phyloP scores from a whole-genome alignment of 352 stramenopile genomes.

The Globisporangium acanthophoron region DNA sequence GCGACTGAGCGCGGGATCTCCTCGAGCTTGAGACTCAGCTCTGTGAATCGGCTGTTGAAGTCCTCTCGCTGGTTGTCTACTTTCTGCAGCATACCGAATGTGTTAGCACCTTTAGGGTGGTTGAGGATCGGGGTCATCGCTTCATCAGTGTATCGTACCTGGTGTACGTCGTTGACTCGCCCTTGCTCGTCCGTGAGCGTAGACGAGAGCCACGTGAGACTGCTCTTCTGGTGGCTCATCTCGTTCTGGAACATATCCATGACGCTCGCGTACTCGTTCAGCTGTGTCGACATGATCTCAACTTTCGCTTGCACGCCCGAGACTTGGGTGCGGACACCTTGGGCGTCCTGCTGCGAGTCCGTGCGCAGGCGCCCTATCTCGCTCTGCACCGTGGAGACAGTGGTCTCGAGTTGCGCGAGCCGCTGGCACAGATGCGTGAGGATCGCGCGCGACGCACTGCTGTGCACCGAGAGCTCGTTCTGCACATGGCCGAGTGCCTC shows the following conservation, averaged over 20 bases:
- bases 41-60: slow-evolving; percentile 50
- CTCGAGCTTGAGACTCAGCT: slow-evolving; percentile 59
- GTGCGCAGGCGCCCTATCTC: slow-evolving; percentile 31
- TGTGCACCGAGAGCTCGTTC: slow-evolving; percentile 43
- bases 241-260: slow-evolving; percentile 67
- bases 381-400: slow-evolving; percentile 32
- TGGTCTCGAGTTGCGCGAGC: slow-evolving; percentile 40
- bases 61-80: slow-evolving; percentile 62
- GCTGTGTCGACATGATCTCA: slow-evolving; percentile 39
- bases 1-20: slow-evolving; percentile 48
- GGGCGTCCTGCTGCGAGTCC: slow-evolving; percentile 32
- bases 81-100: slow-evolving; percentile 35
- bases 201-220: slow-evolving; percentile 38
- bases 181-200: slow-evolving; percentile 42
- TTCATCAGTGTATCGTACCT: slow-evolving; percentile 17
- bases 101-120: neutral
- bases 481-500: slow-evolving; percentile 42
- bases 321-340: slow-evolving; percentile 45
- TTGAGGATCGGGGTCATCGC: neutral
- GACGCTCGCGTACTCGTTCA: slow-evolving; percentile 52
- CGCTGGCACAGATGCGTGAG: slow-evolving; percentile 60
- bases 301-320: slow-evolving; percentile 35
- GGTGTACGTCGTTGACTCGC: slow-evolving; percentile 39
- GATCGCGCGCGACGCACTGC: slow-evolving; percentile 51
- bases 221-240: slow-evolving; percentile 44